Evolutionary conservation across 2,329 filamentous ascomycete species (phyloP).

Genomic region (Ascochyta fabae): DNA sequence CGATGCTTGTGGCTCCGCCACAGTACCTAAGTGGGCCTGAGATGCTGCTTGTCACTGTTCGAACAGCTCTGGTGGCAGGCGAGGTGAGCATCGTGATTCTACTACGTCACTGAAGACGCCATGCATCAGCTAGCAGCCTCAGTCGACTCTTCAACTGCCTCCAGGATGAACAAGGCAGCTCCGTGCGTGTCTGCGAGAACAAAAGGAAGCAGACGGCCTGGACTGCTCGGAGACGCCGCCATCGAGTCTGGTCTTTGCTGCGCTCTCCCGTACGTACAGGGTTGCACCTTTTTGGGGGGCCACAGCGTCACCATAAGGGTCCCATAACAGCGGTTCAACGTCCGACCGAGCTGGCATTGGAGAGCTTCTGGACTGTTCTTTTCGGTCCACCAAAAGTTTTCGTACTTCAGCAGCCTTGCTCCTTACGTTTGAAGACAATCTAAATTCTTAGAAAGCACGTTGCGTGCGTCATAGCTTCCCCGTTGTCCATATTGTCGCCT

Average conservation of each 20-base stretch:
- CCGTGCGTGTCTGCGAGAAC: not conserved
- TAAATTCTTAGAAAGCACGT: not conserved
- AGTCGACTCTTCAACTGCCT: not conserved
- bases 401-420: conserved; percentile 3
- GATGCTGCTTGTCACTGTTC: not conserved
- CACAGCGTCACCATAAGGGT: conserved; percentile 7
- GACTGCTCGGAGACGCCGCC: conserved; percentile 5
- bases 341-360: conserved; percentile 9
- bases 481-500: not conserved
- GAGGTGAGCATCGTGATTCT: conserved; percentile 1
- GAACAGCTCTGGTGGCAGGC: conserved; percentile 2
- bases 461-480: conserved; percentile 10
- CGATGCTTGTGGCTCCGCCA: conserved; percentile 15
- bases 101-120: conserved; percentile 26
- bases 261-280: not conserved
- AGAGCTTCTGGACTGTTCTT: conserved; percentile 17
- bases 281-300: not conserved
- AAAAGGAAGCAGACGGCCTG: not conserved
- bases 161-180: not conserved
- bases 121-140: conserved; percentile 12
- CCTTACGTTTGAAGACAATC: not conserved
- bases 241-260: not conserved
- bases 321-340: not conserved
- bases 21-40: conserved; percentile 13
- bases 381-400: not conserved